These are phyloP conservation scores for Fomitopsis pinicola DNA, from an alignment of 1,284 basidiomycete species.

Conservation along the genomic window DNA sequence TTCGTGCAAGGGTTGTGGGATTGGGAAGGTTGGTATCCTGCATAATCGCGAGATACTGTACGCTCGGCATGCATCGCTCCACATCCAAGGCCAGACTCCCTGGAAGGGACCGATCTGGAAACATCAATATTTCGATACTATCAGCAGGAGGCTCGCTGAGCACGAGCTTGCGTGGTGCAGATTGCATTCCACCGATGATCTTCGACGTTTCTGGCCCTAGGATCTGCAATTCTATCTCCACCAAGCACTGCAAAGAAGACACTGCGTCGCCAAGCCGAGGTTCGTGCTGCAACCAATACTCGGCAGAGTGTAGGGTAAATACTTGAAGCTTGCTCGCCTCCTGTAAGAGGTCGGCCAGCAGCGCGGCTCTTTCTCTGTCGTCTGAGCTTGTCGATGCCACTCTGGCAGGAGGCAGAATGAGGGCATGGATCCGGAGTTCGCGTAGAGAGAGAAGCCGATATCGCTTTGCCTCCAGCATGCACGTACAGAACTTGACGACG, in stretches of 20 bases:
- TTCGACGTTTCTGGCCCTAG: background rate
- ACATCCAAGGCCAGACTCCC: background rate
- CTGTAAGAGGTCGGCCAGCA: background rate
- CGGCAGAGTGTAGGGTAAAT: background rate
- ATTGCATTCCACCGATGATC: background rate
- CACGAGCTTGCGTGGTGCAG: background rate
- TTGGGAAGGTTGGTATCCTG: background rate
- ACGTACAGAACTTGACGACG: background rate
- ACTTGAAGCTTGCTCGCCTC: background rate
- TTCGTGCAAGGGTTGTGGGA: background rate
- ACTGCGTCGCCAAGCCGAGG: background rate
- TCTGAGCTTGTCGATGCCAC: background rate
- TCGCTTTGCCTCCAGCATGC: background rate
- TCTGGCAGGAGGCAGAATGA: background rate
- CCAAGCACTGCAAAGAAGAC: background rate
- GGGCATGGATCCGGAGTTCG: background rate
- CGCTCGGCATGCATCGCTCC: background rate
- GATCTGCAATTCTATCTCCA: background rate
- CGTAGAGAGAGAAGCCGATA: background rate
- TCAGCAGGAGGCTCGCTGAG: background rate
- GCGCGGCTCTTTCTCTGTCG: background rate
- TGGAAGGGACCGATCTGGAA: background rate
- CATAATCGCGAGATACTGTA: background rate
- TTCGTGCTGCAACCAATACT: background rate
- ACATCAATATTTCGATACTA: background rate